These are phyloP conservation scores for Trichoderma gamsii DNA, from an alignment of 495 filamentous ascomycete species.

Conservation along the genomic window DNA sequence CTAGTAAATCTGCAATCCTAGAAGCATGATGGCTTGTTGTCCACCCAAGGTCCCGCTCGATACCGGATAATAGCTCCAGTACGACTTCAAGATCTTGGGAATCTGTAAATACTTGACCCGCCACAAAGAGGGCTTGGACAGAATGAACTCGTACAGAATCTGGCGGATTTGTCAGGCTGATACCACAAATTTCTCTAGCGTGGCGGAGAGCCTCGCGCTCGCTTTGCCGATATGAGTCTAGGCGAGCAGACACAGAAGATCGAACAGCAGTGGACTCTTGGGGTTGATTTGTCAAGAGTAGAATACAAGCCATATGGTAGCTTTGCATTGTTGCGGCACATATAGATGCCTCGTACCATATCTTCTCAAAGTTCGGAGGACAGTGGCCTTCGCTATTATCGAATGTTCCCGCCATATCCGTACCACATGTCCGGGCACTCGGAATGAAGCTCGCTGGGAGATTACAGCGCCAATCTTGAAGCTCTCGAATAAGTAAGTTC, in stretches of 20 bases:
- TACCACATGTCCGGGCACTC: neutral
- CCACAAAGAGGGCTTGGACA: neutral
- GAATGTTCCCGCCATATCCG: neutral
- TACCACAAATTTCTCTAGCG: constrained; percentile 2
- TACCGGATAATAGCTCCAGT: neutral
- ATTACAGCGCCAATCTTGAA: neutral
- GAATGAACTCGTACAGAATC: neutral
- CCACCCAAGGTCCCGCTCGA: constrained; percentile 5
- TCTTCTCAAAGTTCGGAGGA: neutral
- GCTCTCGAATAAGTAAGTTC: neutral
- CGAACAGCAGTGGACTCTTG: constrained; percentile 3
- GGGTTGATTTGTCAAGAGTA: neutral
- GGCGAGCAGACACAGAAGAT: constrained; percentile 1
- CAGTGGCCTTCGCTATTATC: neutral
- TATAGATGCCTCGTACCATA: constrained; percentile 6
- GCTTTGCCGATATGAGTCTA: constrained; percentile 7
- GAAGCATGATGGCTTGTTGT: constrained; percentile 10
- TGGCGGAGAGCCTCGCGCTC: constrained; percentile 1
- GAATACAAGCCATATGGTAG: constrained; percentile 4
- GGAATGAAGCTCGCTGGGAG: neutral
- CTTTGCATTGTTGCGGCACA: constrained; percentile 7
- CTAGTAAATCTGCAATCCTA: neutral
- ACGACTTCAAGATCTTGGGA: neutral
- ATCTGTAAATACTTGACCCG: neutral
- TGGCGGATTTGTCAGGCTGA: constrained; percentile 4